These are phyloP conservation scores for Globisporangium paroecandrum DNA, from an alignment of 352 stramenopile species.

Conservation along the genomic window DNA sequence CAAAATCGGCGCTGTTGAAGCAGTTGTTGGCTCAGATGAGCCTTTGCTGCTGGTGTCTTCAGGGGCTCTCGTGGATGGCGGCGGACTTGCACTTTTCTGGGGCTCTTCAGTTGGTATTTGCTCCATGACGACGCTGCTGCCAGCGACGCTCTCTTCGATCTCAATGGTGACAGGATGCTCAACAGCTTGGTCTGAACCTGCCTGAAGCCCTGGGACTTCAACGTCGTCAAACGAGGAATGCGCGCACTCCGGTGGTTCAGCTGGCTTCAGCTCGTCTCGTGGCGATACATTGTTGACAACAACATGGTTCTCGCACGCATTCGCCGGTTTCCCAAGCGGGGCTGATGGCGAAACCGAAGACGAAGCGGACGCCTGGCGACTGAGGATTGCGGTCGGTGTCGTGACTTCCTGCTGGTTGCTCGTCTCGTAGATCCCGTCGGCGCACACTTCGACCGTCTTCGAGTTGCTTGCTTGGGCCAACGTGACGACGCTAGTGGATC, in stretches of 20 bases:
- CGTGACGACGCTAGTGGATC: neutral
- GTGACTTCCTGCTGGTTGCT: conserved; percentile 7
- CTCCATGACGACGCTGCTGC: neutral
- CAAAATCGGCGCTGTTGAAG: neutral
- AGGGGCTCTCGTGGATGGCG: neutral
- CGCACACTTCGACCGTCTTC: conserved; percentile 10
- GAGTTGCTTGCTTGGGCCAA: neutral
- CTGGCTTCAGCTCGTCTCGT: neutral
- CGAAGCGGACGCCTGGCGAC: neutral
- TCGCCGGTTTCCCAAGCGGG: neutral
- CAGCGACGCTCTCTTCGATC: neutral
- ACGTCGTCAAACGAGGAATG: neutral
- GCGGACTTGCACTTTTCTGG: neutral
- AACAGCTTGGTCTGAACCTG: neutral
- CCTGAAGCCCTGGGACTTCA: neutral
- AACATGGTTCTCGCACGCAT: neutral
- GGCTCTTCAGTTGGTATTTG: neutral
- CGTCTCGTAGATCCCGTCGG: conserved; percentile 11
- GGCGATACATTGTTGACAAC: neutral
- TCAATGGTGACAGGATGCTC: neutral
- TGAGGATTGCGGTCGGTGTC: neutral
- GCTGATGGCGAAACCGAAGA: neutral
- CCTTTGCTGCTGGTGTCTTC: neutral
- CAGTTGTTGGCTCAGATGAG: neutral
- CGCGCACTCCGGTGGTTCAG: neutral